A percentile compares a stretch with the other conserved stretches of the same genome.
phyloP scores from a whole-genome alignment of 306 rosid genomes.

The Pyrus bretschneideri region DNA sequence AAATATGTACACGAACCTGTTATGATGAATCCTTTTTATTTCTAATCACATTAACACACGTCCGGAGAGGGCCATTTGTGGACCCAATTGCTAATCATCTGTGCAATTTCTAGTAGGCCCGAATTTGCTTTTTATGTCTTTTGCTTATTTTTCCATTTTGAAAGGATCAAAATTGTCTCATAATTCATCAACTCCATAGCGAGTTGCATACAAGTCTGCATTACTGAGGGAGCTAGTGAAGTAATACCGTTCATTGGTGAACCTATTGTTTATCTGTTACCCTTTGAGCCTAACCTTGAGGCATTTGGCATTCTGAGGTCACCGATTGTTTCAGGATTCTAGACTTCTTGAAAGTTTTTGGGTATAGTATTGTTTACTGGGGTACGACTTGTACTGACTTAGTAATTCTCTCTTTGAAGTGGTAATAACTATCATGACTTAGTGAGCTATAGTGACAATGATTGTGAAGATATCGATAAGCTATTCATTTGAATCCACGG shows the following conservation, averaged over 20 bases:
- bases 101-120: not conserved
- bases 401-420: not conserved
- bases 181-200: not conserved
- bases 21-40: not conserved
- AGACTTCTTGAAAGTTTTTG: not conserved
- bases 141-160: not conserved
- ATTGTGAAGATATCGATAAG: not conserved
- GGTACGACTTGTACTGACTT: not conserved
- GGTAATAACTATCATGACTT: not conserved
- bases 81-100: not conserved
- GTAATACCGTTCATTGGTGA: not conserved
- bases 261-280: not conserved
- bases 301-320: not conserved
- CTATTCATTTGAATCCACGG: not conserved
- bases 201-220: not conserved
- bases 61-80: not conserved
- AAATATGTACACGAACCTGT: not conserved
- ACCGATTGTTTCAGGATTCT: not conserved
- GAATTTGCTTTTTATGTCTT: not conserved
- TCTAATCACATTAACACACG: not conserved
- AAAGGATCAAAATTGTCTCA: not conserved
- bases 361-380: not conserved
- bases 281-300: not conserved
- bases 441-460: not conserved
- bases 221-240: not conserved